Evolutionary conservation across 306 rosid species (phyloP).

Genomic region (Cicer bijugum): DNA sequence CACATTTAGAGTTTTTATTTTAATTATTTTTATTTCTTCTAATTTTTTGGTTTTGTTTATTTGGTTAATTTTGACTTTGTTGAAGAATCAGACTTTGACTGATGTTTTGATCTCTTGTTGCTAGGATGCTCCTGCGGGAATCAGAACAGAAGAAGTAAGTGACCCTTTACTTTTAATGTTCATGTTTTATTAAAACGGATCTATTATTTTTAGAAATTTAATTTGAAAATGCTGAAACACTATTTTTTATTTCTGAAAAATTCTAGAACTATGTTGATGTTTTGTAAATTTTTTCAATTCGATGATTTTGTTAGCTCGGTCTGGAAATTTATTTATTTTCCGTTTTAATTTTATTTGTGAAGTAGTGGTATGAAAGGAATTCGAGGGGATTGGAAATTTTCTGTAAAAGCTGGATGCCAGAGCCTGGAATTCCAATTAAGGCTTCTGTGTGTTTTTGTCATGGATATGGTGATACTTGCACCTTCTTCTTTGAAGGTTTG

Average conservation of each 20-base stretch:
- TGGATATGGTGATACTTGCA: conserved; percentile 97
- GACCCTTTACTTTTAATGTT: no score
- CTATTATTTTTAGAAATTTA: no score
- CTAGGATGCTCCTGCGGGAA: conserved; percentile 82
- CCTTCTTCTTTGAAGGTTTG: conserved; percentile 96
- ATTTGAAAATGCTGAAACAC: no score
- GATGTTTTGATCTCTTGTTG: conserved; percentile 33
- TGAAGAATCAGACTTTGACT: conserved; percentile 32
- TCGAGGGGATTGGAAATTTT: conserved; percentile 76
- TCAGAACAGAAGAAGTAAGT: conserved; percentile 80
- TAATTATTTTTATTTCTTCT: background rate
- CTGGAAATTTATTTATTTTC: background rate
- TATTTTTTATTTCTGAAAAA: background rate
- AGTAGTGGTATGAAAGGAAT: conserved; percentile 81
- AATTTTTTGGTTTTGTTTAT: background rate
- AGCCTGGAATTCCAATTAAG: conserved; percentile 59
- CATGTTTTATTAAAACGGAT: no score
- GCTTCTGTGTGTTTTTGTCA: conserved; percentile 83
- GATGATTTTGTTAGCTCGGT: background rate
- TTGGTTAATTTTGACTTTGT: background rate
- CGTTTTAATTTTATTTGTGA: conserved; percentile 1
- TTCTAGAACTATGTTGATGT: background rate
- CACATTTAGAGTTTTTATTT: background rate
- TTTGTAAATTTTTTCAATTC: background rate
- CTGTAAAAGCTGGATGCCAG: conserved; percentile 76